phyloP scores from a whole-genome alignment of 2,329 filamentous ascomycete species.

The Coniochaeta hoffmannii region DNA sequence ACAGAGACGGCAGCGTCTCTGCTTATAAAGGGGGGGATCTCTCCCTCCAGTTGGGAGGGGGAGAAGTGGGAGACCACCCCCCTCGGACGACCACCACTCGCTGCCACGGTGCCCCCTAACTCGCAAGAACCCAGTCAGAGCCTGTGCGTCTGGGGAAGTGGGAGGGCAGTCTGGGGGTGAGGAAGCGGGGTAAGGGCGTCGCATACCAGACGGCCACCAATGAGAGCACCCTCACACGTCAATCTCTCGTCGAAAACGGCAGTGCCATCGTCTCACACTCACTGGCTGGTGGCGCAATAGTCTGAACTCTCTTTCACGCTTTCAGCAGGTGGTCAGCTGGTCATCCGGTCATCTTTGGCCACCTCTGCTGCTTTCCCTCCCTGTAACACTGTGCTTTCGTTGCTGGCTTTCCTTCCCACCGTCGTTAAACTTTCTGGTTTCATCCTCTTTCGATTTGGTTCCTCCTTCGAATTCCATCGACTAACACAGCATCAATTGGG shows the following conservation, averaged over 20 bases:
- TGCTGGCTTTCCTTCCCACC: background rate
- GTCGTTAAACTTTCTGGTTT: background rate
- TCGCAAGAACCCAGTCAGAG: background rate
- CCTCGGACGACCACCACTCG: background rate
- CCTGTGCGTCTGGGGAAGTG: background rate
- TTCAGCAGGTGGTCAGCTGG: background rate
- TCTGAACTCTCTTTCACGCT: background rate
- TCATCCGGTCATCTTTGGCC: background rate
- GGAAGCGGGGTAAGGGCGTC: background rate
- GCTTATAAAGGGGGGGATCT: background rate
- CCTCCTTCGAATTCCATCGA: background rate
- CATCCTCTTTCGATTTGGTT: background rate
- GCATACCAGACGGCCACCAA: background rate
- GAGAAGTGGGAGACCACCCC: background rate
- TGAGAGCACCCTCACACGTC: background rate
- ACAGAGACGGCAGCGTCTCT: background rate
- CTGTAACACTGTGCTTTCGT: background rate
- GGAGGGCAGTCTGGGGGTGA: background rate
- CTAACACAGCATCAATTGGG: background rate
- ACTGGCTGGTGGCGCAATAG: background rate
- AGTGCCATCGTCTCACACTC: background rate
- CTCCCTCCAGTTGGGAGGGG: background rate
- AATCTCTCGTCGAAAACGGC: slow-evolving; percentile 2
- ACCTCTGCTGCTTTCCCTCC: background rate
- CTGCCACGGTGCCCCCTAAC: background rate